phyloP scores from a whole-genome alignment of 441 rosid species.

The Syzygium syzygioides region DNA sequence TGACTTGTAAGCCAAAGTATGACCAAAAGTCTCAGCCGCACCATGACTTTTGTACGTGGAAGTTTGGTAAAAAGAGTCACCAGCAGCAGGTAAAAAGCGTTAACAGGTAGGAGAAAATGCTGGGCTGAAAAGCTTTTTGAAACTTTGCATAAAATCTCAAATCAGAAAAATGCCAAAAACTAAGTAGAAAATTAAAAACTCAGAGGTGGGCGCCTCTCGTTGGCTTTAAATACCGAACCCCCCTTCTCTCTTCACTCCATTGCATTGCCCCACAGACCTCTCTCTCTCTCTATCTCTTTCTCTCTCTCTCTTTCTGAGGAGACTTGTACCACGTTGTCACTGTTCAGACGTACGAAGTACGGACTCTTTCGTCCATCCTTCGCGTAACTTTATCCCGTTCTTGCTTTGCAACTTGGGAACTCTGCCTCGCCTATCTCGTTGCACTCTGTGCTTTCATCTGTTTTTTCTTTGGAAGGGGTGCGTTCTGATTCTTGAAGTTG shows the following conservation, averaged over 20 bases:
- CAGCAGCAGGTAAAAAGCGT: background rate
- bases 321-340: background rate
- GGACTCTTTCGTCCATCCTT: background rate
- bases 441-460: background rate
- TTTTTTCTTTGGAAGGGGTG: background rate
- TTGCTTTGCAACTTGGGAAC: background rate
- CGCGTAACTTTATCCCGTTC: background rate
- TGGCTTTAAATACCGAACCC: background rate
- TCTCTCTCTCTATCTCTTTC: background rate
- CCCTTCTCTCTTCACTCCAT: background rate
- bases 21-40: background rate
- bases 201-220: background rate
- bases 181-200: background rate
- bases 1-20: background rate
- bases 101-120: background rate
- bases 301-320: background rate
- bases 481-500: background rate
- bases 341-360: background rate
- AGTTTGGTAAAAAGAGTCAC: background rate
- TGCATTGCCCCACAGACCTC: background rate
- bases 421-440: background rate
- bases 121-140: background rate
- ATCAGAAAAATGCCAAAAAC: too few species aligned
- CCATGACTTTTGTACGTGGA: background rate
- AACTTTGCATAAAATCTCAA: background rate